Evolutionary conservation across 257 asterid genomes (phyloP), one percentile per base, ranked within the genome.

Genomic region (Paraleonurus japonicus): DNA sequence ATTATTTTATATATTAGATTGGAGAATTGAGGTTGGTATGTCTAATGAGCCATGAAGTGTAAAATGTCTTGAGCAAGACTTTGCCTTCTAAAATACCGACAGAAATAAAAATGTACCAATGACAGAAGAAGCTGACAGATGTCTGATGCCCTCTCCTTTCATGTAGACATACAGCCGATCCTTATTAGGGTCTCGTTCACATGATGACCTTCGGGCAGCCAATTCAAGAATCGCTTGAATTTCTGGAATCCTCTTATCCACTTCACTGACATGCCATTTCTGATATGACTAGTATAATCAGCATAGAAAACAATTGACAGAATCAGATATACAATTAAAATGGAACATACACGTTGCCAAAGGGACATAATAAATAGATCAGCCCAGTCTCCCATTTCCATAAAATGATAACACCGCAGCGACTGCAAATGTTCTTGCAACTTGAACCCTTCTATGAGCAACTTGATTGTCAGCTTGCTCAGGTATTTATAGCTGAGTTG

Each of bases 331-430:
- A 24, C 61, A 73, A 72, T 15, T 76, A 72, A 32, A 43, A 72
- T 80, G 3, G 74, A 32, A 65, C 84, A 66, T 88, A 94, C 99
- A 76, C 80, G 92, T 62, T 74, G 85, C 90, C 89, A 82, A 63
- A 95, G 93, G 59, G 99, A 91, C 86, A 74, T 76, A 80, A 95
- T 88, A 81, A 95, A 95, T 76, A 89, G 83, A 80, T 95, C 96
- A n/a, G 90, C 96, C 99, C 99, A 95, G 78, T 95, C 99, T 32
- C 98, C 98, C 19, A 85, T 70, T 85, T 88, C 98, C 99, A 95
- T 92, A 83, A 95, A 92, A 87, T 95, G 92, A 75, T 87, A 95
- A 64, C 95, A 83, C 70, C 93, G 80, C 75, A 95, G 82, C 23
- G 98, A 87, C 80, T 85, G 82, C 62, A 95, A 80, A 85, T 95